phyloP scores from a whole-genome alignment of 2,329 filamentous ascomycete genomes.

The Diaporthe citri region DNA sequence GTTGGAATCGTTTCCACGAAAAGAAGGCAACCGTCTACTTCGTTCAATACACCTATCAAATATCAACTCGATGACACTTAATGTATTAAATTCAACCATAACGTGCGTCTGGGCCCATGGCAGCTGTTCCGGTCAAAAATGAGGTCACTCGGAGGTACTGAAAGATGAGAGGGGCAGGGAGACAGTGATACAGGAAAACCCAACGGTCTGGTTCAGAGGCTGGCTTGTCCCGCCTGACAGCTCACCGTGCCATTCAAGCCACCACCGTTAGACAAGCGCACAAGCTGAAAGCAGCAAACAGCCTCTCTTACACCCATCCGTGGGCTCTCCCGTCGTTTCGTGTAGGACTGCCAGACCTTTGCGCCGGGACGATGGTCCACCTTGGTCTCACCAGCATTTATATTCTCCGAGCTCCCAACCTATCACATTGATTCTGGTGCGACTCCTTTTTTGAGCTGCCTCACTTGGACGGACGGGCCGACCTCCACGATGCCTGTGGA shows the following conservation, averaged over 20 bases:
- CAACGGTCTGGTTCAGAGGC: neutral
- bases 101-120: neutral
- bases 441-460: neutral
- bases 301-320: neutral
- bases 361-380: neutral
- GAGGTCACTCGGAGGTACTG: neutral
- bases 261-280: neutral
- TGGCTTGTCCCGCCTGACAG: neutral
- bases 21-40: neutral
- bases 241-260: neutral
- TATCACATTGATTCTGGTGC: neutral
- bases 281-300: constrained; percentile 1
- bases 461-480: neutral
- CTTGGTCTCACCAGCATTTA: neutral
- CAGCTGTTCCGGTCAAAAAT: fast-evolving
- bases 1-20: too few species aligned
- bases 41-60: neutral
- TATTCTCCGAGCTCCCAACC: neutral
- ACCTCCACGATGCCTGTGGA: constrained; percentile 25
- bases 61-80: neutral
- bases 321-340: neutral
- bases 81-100: too few species aligned
- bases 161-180: neutral
- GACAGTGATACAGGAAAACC: neutral
- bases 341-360: neutral